Evolutionary conservation across 1,139 yeast genomes (phyloP).

Genomic region (Hansenula sp.): DNA sequence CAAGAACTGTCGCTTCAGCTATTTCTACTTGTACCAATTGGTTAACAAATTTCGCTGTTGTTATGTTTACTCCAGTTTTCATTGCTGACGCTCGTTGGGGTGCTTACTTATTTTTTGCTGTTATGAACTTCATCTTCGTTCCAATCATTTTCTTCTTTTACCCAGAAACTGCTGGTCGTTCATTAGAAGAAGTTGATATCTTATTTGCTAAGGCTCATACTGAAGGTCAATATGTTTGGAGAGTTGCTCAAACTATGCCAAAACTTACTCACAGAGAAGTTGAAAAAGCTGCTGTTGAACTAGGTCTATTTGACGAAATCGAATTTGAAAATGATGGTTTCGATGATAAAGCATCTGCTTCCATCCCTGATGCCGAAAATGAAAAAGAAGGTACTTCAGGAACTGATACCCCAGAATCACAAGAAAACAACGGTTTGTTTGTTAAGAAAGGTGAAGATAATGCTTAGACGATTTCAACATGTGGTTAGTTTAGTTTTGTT

Average conservation of each 20-base stretch:
- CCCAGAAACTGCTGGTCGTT: slow-evolving; percentile 63
- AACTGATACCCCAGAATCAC: slow-evolving; percentile 1
- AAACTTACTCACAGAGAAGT: background rate
- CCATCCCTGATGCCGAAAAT: slow-evolving; percentile 2
- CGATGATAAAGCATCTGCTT: slow-evolving; percentile 3
- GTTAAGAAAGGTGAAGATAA: slow-evolving; percentile 1
- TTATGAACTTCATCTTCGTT: slow-evolving; percentile 40
- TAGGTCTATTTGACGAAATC: slow-evolving; percentile 2
- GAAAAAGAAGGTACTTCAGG: slow-evolving; percentile 2
- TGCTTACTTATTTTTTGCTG: slow-evolving; percentile 36
- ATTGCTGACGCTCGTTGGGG: slow-evolving; percentile 38
- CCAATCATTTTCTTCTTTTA: slow-evolving; percentile 65
- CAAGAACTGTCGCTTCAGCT: slow-evolving; percentile 38
- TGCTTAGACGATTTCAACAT: background rate
- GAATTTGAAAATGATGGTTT: slow-evolving; percentile 1
- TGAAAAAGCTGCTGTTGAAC: slow-evolving; percentile 3
- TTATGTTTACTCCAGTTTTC: slow-evolving; percentile 46
- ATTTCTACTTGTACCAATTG: slow-evolving; percentile 51
- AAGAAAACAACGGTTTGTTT: slow-evolving; percentile 1
- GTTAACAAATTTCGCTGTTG: slow-evolving; percentile 43
- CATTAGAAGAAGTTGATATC: slow-evolving; percentile 60
- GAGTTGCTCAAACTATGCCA: slow-evolving; percentile 4
- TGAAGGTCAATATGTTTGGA: background rate
- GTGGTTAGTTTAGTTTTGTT: slow-evolving; percentile 1
- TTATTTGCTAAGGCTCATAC: slow-evolving; percentile 40